Conservation (phyloP, 2,329 filamentous ascomycete genomes). For the Bipolaris sorokiniana region DNA sequence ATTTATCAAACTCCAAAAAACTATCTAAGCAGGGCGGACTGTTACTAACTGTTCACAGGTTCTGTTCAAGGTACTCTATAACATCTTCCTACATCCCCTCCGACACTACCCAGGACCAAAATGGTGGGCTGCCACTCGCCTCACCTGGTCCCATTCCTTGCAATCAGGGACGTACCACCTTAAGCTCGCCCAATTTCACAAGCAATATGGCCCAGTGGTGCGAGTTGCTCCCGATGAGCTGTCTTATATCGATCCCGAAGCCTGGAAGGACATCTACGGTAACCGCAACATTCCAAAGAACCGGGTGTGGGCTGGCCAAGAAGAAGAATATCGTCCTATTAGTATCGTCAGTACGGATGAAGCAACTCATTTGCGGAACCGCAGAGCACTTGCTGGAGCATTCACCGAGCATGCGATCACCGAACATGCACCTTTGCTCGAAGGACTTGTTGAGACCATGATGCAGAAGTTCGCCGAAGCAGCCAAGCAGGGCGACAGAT, state of each 20-base stretch:
- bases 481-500: conserved; percentile 16
- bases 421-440: conserved; percentile 49
- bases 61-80: conserved; percentile 14
- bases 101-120: conserved; percentile 22
- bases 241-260: conserved; percentile 49
- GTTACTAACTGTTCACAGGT: background rate
- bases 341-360: conserved; percentile 22
- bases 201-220: conserved; percentile 51
- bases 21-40: background rate
- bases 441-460: conserved; percentile 45
- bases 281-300: conserved; percentile 19
- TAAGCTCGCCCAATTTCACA: conserved; percentile 20
- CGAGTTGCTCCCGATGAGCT: conserved; percentile 57
- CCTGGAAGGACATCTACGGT: conserved; percentile 55
- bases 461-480: conserved; percentile 21
- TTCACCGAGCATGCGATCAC: conserved; percentile 54
- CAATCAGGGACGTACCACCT: conserved; percentile 18
- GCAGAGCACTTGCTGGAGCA: conserved; percentile 48
- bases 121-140: conserved; percentile 41
- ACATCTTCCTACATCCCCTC: conserved; percentile 26
- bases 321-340: conserved; percentile 16
- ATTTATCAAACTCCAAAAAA: background rate
- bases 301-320: conserved; percentile 16
- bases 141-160: conserved; percentile 38
- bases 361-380: conserved; percentile 28